Evolutionary conservation across 306 rosid genomes (phyloP).

Genomic region (Pueraria montana): DNA sequence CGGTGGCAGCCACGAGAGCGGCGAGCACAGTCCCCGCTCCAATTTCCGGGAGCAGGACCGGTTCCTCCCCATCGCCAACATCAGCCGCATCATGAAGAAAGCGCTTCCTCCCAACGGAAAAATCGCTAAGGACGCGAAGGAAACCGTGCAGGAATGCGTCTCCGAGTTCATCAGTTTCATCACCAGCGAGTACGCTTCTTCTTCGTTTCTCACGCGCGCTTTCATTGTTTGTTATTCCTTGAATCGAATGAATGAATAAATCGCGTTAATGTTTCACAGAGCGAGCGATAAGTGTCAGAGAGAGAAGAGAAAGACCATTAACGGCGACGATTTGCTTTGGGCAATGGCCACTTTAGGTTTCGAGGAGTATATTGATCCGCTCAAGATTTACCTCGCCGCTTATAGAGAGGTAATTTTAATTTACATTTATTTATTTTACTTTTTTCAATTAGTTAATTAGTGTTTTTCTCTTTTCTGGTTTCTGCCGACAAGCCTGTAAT

Average conservation of each 20-base stretch:
- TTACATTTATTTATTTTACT: not conserved
- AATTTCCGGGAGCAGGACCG: constrained; percentile 85
- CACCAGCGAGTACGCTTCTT: constrained; percentile 85
- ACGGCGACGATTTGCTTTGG: constrained; percentile 94
- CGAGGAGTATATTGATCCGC: constrained; percentile 87
- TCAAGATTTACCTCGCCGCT: constrained; percentile 71
- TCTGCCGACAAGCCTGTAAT: not conserved
- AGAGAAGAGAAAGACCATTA: constrained; percentile 92
- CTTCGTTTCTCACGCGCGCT: not conserved
- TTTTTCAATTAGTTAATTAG: not conserved
- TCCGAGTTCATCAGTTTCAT: constrained; percentile 93
- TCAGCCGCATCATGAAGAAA: constrained; percentile 91
- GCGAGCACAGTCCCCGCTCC: constrained; percentile 85
- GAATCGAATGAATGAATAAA: not conserved
- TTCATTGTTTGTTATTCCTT: constrained; percentile 10
- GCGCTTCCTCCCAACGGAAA: constrained; percentile 92
- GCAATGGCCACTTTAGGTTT: constrained; percentile 91
- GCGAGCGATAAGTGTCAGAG: constrained; percentile 94
- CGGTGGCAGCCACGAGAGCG: constrained; percentile 75
- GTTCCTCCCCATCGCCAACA: constrained; percentile 83
- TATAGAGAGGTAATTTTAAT: constrained; percentile 72
- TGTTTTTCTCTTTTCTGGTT: not conserved
- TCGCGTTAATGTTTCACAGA: constrained; percentile 48
- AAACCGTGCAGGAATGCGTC: constrained; percentile 89
- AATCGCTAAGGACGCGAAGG: constrained; percentile 92